Base-by-base conservation (phyloP, 2,329 filamentous ascomycete genomes). In the Dryadomyces quercus-mongolicae region DNA sequence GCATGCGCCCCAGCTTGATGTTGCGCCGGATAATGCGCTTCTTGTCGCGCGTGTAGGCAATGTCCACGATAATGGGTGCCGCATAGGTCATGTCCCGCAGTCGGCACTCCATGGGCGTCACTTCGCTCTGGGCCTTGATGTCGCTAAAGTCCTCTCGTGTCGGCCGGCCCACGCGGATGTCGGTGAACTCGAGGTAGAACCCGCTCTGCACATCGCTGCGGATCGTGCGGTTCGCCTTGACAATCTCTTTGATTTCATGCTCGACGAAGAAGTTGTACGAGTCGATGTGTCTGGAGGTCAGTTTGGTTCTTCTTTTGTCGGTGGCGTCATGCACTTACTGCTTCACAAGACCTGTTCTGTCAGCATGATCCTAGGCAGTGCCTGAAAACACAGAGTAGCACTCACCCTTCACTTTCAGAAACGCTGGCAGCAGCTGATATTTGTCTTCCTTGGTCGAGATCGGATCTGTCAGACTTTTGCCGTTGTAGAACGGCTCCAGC, bases 221-320 rank as follows among this genome's bases (percentile, higher is more conserved):
- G 59, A 98, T 87, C 44, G 83, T 85, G 50, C 86, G 84, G 67
- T 96, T 97, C 52, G 92, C 88, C 66, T 88, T 84, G 60, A 98
- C 86, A 62, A 98, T 98, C 63, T 96, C 91, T 71, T 95, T 95
- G 68, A 98, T 84, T 66, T 97, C 91, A 55, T 94, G 86, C 62
- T 98, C 89, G 61, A 96, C 86, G 63, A 98, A 97, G 71, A 93
- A 95, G 71, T 98, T 96, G 77, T 94, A 98, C 22, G 93, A 97
- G 73, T 98, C 94, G 65, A 95, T 92, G 68, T 96, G 91, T 63
- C 76, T 77, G n/a, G 7, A 10, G 6, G 31, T n/a, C 10, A 34
- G 20, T 51, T 16, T 5, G 15, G 36, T 40, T 13, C 10, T 5
- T 3, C 10, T 40, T 8, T 13, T 13, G 42, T n/a, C n/a, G n/a